These are phyloP conservation scores for Talaromyces sp. DNA, from an alignment of 2,329 filamentous ascomycete genomes.

Conservation along the genomic window DNA sequence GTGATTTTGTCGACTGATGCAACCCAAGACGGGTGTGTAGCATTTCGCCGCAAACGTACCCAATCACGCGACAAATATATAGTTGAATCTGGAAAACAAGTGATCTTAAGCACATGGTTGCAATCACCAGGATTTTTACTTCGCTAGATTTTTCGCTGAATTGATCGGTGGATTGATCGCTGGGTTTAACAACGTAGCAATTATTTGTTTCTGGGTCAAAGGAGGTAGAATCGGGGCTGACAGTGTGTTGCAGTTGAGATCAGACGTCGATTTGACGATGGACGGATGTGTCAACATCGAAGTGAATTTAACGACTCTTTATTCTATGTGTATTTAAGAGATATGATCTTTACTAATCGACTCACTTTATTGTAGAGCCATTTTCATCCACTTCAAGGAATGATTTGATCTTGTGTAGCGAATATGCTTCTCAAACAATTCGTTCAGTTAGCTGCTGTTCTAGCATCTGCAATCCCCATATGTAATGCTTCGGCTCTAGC, in stretches of 20 bases:
- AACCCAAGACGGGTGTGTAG: slow-evolving; percentile 5
- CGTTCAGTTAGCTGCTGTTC: background rate
- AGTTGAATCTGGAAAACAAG: background rate
- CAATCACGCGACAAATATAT: background rate
- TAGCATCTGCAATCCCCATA: background rate
- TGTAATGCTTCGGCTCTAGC: background rate
- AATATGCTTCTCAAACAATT: background rate
- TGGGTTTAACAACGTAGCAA: too few species aligned
- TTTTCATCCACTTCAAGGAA: background rate
- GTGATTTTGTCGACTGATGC: background rate
- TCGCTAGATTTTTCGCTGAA: background rate
- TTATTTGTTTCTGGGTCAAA: background rate
- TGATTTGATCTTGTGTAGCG: background rate
- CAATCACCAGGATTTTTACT: background rate
- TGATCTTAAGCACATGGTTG: background rate
- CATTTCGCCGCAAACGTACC: background rate
- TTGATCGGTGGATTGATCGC: background rate
- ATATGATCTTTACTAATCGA: background rate
- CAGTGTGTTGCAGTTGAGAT: background rate
- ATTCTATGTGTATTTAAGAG: background rate
- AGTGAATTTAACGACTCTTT: background rate
- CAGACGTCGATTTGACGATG: background rate
- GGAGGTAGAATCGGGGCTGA: background rate
- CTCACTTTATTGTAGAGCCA: background rate
- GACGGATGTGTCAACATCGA: background rate